Conservation (phyloP, 495 filamentous ascomycete genomes). For the Tuber magnatum region DNA sequence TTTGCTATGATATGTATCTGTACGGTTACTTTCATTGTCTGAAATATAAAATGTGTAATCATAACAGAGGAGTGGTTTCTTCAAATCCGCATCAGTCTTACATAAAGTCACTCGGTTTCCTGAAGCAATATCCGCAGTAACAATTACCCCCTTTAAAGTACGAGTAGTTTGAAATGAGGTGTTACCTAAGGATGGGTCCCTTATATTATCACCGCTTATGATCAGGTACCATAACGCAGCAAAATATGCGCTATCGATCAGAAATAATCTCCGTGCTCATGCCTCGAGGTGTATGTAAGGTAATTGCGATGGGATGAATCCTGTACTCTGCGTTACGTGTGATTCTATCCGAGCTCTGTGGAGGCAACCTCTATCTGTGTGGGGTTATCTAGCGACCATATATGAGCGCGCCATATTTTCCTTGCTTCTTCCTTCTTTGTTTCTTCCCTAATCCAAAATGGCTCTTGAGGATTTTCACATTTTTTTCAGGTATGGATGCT, state of each 20-base stretch:
- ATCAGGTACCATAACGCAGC: neutral
- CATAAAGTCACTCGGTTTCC: neutral
- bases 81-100: neutral
- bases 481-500: neutral
- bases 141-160: neutral
- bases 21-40: neutral
- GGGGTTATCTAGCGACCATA: neutral
- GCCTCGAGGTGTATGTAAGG: neutral
- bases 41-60: neutral
- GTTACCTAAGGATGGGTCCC: neutral
- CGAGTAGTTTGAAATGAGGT: neutral
- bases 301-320: neutral
- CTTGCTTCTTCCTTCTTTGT: neutral
- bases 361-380: neutral
- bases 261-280: neutral
- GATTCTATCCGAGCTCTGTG: neutral
- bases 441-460: neutral
- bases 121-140: neutral
- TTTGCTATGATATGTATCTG: neutral
- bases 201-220: neutral
- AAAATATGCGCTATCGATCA: neutral
- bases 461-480: neutral
- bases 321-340: neutral
- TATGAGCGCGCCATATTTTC: neutral
- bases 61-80: neutral